Conservation (phyloP, 371 early-diverging fungal genomes). For the Apophysomyces sp. region DNA sequence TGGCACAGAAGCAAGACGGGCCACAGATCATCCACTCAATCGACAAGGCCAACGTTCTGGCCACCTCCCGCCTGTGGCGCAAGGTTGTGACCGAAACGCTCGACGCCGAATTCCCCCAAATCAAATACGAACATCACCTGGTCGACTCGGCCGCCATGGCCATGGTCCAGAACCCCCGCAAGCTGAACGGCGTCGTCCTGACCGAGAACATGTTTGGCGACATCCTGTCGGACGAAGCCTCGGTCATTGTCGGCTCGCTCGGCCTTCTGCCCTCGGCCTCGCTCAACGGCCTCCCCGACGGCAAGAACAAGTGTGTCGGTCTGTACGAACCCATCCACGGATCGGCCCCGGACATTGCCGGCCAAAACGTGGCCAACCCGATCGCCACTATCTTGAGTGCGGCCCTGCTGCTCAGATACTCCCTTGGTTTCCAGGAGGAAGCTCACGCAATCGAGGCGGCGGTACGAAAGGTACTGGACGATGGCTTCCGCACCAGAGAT, state of each 20-base stretch:
- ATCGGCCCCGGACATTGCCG: conserved; percentile 97
- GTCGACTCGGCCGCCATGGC: conserved; percentile 98
- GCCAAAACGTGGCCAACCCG: conserved; percentile 94
- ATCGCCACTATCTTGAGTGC: conserved; percentile 95
- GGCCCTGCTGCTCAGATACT: conserved; percentile 93
- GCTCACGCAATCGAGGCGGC: conserved; percentile 90
- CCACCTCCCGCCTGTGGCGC: conserved; percentile 96
- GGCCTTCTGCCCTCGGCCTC: conserved; percentile 94
- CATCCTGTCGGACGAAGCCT: conserved; percentile 93
- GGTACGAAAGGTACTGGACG: conserved; percentile 89
- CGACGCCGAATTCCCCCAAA: conserved; percentile 81
- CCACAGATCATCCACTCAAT: conserved; percentile 79
- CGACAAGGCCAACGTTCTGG: conserved; percentile 98
- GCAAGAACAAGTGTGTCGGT: conserved; percentile 74
- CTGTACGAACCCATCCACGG: conserved; percentile 98
- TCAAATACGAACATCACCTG: conserved; percentile 82
- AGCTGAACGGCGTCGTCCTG: conserved; percentile 91
- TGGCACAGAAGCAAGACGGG: conserved; percentile 68
- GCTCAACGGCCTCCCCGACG: conserved; percentile 81
- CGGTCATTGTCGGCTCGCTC: conserved; percentile 92
- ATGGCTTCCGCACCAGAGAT: conserved; percentile 85
- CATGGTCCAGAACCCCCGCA: conserved; percentile 88
- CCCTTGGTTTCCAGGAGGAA: conserved; percentile 84
- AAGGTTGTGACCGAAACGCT: conserved; percentile 86
- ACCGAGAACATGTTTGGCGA: conserved; percentile 99